These are phyloP conservation scores for Stemphylium beticola DNA, from an alignment of 2,329 filamentous ascomycete genomes.

Conservation along the genomic window DNA sequence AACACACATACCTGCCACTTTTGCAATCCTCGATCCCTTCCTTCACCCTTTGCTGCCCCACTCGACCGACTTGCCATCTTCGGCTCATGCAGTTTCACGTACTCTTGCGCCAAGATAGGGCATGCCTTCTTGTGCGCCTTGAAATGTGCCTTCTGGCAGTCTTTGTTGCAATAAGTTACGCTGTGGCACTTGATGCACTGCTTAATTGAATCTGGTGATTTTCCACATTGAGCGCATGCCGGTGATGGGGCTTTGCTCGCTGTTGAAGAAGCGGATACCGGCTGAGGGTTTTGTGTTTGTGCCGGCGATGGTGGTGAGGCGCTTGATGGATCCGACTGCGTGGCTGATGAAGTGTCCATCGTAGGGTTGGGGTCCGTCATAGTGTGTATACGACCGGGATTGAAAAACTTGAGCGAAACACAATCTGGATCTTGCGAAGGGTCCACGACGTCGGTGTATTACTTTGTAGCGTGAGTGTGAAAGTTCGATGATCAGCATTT, in stretches of 20 bases:
- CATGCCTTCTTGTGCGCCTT: constrained; percentile 52
- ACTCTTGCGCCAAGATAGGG: constrained; percentile 48
- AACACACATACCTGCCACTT: constrained; percentile 47
- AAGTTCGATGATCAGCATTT: constrained; percentile 13
- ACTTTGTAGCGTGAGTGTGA: background rate
- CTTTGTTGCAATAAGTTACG: constrained; percentile 48
- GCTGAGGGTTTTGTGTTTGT: background rate
- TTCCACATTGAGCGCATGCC: constrained; percentile 35
- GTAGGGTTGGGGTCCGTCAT: background rate
- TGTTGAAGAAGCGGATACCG: constrained; percentile 11
- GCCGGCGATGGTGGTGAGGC: background rate
- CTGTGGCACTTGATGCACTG: constrained; percentile 50
- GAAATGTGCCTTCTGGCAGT: constrained; percentile 50
- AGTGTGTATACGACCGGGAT: background rate
- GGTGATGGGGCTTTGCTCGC: constrained; percentile 16
- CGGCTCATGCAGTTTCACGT: constrained; percentile 46
- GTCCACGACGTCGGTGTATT: constrained; percentile 1
- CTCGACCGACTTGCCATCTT: constrained; percentile 46
- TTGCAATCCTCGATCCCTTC: constrained; percentile 45
- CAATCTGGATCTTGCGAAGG: background rate
- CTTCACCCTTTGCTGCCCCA: constrained; percentile 37
- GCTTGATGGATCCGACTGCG: background rate
- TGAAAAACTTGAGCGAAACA: background rate
- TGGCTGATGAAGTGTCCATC: background rate
- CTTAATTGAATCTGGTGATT: constrained; percentile 35